These are phyloP conservation scores for Nigrograna mackinnonii DNA, from an alignment of 2,329 filamentous ascomycete genomes.

Conservation along the genomic window DNA sequence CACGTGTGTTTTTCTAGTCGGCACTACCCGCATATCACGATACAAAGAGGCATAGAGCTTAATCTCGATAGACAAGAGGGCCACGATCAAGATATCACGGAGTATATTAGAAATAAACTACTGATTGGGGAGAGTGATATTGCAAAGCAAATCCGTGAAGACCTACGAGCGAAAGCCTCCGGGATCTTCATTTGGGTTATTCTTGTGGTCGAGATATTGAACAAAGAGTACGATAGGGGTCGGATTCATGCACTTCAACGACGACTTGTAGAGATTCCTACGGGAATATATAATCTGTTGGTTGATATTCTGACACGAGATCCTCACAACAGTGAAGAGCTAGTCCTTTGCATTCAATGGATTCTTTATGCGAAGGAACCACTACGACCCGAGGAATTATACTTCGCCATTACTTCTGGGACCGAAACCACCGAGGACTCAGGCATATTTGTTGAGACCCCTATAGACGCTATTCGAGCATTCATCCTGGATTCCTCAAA, in stretches of 20 bases:
- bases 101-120: slow-evolving; percentile 21
- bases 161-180: slow-evolving; percentile 43
- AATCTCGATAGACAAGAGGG: slow-evolving; percentile 41
- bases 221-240: slow-evolving; percentile 42
- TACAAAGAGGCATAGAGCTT: slow-evolving; percentile 27
- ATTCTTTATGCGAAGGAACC: slow-evolving; percentile 7
- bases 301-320: slow-evolving; percentile 49
- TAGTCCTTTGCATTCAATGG: slow-evolving; percentile 16
- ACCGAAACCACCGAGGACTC: slow-evolving; percentile 7
- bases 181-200: slow-evolving; percentile 53
- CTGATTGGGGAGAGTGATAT: slow-evolving; percentile 20
- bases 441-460: slow-evolving; percentile 12
- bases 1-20: slow-evolving; percentile 52
- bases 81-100: slow-evolving; percentile 41
- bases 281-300: slow-evolving; percentile 53
- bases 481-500: slow-evolving; percentile 17
- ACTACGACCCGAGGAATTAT: slow-evolving; percentile 8
- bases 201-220: slow-evolving; percentile 50
- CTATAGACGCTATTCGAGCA: slow-evolving; percentile 7
- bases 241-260: slow-evolving; percentile 29
- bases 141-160: slow-evolving; percentile 20
- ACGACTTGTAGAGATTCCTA: slow-evolving; percentile 44
- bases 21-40: slow-evolving; percentile 51
- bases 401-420: slow-evolving; percentile 10
- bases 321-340: slow-evolving; percentile 7